Conservation (phyloP, 257 asterid species). For the Catharanthus roseus region DNA sequence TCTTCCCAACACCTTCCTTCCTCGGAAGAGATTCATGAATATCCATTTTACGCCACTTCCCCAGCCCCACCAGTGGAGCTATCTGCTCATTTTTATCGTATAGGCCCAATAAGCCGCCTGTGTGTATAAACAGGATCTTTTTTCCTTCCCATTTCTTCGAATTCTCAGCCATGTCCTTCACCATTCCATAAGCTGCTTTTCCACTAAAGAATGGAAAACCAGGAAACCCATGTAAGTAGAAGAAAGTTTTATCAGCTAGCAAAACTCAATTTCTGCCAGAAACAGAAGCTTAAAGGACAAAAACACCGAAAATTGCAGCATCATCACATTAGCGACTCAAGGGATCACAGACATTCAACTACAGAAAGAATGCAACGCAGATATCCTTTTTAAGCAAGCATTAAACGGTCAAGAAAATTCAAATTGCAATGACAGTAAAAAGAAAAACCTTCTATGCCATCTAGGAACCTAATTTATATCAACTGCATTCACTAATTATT, state of each 20-base stretch:
- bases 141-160: conserved; percentile 86
- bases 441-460: too few species aligned
- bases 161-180: conserved; percentile 66
- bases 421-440: too few species aligned
- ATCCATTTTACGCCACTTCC: conserved; percentile 79
- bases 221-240: background rate
- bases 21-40: conserved; percentile 51
- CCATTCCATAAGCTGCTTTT: conserved; percentile 77
- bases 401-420: too few species aligned
- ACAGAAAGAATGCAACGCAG: too few species aligned
- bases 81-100: conserved; percentile 76
- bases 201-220: conserved; percentile 46
- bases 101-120: conserved; percentile 84
- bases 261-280: too few species aligned
- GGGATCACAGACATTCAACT: too few species aligned
- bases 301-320: too few species aligned
- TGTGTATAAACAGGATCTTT: conserved; percentile 83
- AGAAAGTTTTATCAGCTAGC: too few species aligned
- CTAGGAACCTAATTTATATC: too few species aligned
- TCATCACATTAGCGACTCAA: too few species aligned
- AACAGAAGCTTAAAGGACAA: background rate
- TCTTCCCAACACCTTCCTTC: conserved; percentile 76
- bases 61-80: conserved; percentile 52
- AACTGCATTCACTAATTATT: background rate
- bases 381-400: too few species aligned